These are phyloP conservation scores for Xerocomus potaroensis DNA, from an alignment of 768 basidiomycete species.

Conservation along the genomic window DNA sequence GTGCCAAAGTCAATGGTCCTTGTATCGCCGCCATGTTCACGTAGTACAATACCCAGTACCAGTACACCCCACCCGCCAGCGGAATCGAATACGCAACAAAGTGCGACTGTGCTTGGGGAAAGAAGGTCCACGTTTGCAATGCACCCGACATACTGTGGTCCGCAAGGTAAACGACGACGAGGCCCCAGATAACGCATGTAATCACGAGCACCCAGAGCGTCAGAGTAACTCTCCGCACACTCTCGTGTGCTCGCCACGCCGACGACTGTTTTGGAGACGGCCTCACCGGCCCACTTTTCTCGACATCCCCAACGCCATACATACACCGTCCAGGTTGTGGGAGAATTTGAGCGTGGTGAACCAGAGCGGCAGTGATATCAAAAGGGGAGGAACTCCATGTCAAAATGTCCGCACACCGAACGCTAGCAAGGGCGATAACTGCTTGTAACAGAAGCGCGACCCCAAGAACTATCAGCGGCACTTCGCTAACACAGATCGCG, in stretches of 20 bases:
- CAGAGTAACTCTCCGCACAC: constrained; percentile 19
- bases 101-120: constrained; percentile 19
- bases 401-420: constrained; percentile 19
- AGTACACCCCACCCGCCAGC: constrained; percentile 10
- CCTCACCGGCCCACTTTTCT: constrained; percentile 5
- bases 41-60: constrained; percentile 26
- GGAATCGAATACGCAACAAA: constrained; percentile 23
- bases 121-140: constrained; percentile 23
- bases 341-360: constrained; percentile 23
- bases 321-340: constrained; percentile 23
- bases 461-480: constrained; percentile 29
- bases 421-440: constrained; percentile 21
- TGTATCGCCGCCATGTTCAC: constrained; percentile 24
- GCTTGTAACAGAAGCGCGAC: constrained; percentile 21
- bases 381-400: constrained; percentile 34
- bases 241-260: constrained; percentile 26
- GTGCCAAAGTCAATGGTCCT: constrained; percentile 26
- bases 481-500: constrained; percentile 19
- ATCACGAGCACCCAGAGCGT: constrained; percentile 24
- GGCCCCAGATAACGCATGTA: constrained; percentile 22
- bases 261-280: constrained; percentile 22
- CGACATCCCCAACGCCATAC: constrained; percentile 16
- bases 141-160: constrained; percentile 3
- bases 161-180: constrained; percentile 5
- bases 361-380: constrained; percentile 28